Evolutionary conservation across 1,139 yeast genomes (phyloP).

Genomic region (Pichia cactophila): DNA sequence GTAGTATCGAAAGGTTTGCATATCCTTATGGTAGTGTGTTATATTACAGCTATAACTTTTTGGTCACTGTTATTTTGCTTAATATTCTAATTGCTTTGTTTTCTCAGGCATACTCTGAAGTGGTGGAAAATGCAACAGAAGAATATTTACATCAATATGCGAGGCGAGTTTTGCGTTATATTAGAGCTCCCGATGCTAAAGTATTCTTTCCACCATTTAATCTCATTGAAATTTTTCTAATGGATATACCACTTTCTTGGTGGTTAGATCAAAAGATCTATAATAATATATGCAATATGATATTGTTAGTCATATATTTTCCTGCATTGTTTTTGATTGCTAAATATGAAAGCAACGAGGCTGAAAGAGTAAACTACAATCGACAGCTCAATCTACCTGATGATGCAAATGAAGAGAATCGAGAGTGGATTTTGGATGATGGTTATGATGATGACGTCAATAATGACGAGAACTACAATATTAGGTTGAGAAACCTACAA

Average conservation of each 20-base stretch:
- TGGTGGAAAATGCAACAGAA: conserved; percentile 74
- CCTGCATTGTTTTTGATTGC: conserved; percentile 62
- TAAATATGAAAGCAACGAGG: conserved; percentile 53
- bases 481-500: conserved; percentile 31
- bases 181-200: conserved; percentile 83
- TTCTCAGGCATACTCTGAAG: conserved; percentile 75
- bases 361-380: conserved; percentile 66
- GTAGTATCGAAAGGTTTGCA: conserved; percentile 61
- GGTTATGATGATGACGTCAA: conserved; percentile 50
- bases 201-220: conserved; percentile 85
- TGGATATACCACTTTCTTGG: conserved; percentile 36
- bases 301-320: conserved; percentile 60
- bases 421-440: conserved; percentile 79
- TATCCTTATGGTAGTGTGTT: conserved; percentile 78
- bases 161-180: conserved; percentile 72
- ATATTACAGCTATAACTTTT: conserved; percentile 69
- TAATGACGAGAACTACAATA: conserved; percentile 25
- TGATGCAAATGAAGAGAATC: conserved; percentile 73
- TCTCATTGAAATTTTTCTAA: conserved; percentile 51
- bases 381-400: conserved; percentile 58
- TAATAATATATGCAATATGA: conserved; percentile 24
- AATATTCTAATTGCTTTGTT: conserved; percentile 79
- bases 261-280: conserved; percentile 24
- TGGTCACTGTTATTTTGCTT: conserved; percentile 65
- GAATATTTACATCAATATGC: conserved; percentile 83